Evolutionary conservation across 306 rosid species (phyloP), one percentile per base, ranked within the genome.

Genomic region (Glycine tomentella): DNA sequence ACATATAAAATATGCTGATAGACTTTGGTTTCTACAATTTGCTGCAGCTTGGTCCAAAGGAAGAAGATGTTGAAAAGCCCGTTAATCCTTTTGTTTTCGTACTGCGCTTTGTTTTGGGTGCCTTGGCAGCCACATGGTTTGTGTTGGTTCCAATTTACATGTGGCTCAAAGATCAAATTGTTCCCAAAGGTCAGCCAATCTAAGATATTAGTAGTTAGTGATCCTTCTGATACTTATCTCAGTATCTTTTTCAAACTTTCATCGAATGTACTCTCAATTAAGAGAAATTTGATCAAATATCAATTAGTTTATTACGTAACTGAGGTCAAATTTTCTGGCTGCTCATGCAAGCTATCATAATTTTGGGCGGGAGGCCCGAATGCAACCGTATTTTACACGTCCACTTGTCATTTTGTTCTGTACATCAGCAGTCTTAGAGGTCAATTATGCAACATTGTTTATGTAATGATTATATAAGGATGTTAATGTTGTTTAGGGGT

Each of bases 41-140:
- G 42, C 69, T 87, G 92, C 92, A 95, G 98, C 97, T 92, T 80
- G 97, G 97, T 86, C 97, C 98, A 16, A 95, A 91, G 89, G 91
- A 74, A 81, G 97, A 95, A 87, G 98, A 95, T 74, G 92, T 92
- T 31, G 8, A 83, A 25, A 75, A 89, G 87, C 94, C 97, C 0
- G 91, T 84, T 9, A 88, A 92, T 13, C 92, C 91, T 3, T 48
- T 85, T 0, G 86, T 83, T 49, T 95, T 92, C 85, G 69, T 90
- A 9, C 5, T 34, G 70, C 95, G 97, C 82, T 87, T 95, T 69
- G 63, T 82, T 71, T 74, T 92, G 92, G 97, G 97, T 49, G 84
- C 86, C 83, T 8, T 95, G 88, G 98, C 98, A 44, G 95, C 91
- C 57, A 75, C 97, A 46, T 95, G 92, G 92, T 90, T 65, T 44